Evolutionary conservation across 2,329 filamentous ascomycete species (phyloP).

Genomic region (Lecanicillium sp.): DNA sequence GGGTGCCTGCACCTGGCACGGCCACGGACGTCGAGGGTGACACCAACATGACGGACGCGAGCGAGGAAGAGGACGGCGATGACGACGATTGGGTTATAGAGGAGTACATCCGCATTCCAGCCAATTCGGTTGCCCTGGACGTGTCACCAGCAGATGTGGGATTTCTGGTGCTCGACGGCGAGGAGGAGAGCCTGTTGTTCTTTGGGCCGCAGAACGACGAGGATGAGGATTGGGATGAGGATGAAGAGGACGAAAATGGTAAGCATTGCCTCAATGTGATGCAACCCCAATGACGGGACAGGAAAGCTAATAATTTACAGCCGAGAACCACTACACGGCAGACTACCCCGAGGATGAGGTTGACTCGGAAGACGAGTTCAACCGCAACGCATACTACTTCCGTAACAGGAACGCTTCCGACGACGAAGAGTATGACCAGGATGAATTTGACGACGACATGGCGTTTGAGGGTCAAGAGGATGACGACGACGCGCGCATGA

Average conservation of each 20-base stretch:
- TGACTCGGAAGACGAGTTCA: slow-evolving; percentile 54
- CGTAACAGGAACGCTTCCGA: slow-evolving; percentile 49
- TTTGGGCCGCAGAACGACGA: slow-evolving; percentile 55
- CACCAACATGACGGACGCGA: slow-evolving; percentile 33
- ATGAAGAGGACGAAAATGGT: slow-evolving; percentile 63
- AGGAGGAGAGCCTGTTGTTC: slow-evolving; percentile 55
- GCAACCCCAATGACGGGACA: not conserved
- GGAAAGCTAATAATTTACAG: slow-evolving; percentile 29
- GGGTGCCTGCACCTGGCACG: slow-evolving; percentile 20
- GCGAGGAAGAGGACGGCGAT: slow-evolving; percentile 37
- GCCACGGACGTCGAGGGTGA: slow-evolving; percentile 24
- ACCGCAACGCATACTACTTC: slow-evolving; percentile 49
- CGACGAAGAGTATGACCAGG: slow-evolving; percentile 46
- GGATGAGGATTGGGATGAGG: slow-evolving; percentile 52
- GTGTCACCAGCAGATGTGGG: slow-evolving; percentile 47
- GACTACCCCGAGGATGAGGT: slow-evolving; percentile 79
- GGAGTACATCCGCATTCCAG: slow-evolving; percentile 57
- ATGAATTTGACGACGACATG: slow-evolving; percentile 31
- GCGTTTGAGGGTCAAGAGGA: slow-evolving; percentile 34
- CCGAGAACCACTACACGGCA: slow-evolving; percentile 72
- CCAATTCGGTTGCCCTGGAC: slow-evolving; percentile 40
- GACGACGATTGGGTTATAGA: slow-evolving; percentile 58
- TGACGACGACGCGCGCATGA: slow-evolving; percentile 31
- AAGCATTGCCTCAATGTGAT: slow-evolving; percentile 18
- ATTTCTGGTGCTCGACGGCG: slow-evolving; percentile 49